Base-by-base conservation (phyloP, 768 basidiomycete genomes). In the Hebeloma cylindrosporum region DNA sequence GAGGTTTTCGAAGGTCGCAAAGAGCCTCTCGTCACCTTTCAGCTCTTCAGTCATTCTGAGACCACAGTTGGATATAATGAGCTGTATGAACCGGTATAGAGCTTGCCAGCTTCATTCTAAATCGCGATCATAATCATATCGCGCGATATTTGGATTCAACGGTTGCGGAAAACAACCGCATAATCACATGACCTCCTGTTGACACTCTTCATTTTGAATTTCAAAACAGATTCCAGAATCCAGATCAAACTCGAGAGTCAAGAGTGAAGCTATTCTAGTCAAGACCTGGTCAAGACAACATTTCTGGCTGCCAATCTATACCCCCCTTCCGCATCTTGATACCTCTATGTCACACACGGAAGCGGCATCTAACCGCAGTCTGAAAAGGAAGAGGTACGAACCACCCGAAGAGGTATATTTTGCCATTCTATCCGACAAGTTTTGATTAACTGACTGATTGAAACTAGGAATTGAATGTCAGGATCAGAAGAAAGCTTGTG, bases 1-100 rank as follows among this genome's bases (percentile, higher is more conserved):
- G 34, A 76, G 64, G 46, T 74, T 78, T 47, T 83, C 84, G 55
- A 86, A 88, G 8, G 75, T 71, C 8, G 74, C 72, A 53, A 78
- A 77, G 7, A 72, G 40, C 41, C 65, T 78, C 23, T 60, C 64
- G 41, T 83, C 80, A 20, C 75, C 67, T 16, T 21, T 16, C 11
- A 48, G 41, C 14, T 52, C 36, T 17, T 55, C 59, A 17, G 44
- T 39, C 55, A 57, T 51, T 23, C 5, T 25, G n/a, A 25, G n/a
- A n/a, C n/a, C n/a, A n/a, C n/a, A n/a, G n/a, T n/a, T n/a, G n/a
- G n/a, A n/a, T n/a, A n/a, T n/a, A n/a, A n/a, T n/a, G n/a, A n/a
- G n/a, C n/a, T n/a, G n/a, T n/a, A n/a, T n/a, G n/a, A n/a, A n/a
- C n/a, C n/a, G n/a, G n/a, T n/a, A n/a, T n/a, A n/a, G n/a, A n/a